phyloP scores from a whole-genome alignment of 495 filamentous ascomycete genomes.

The Elaphomyces granulatus region DNA sequence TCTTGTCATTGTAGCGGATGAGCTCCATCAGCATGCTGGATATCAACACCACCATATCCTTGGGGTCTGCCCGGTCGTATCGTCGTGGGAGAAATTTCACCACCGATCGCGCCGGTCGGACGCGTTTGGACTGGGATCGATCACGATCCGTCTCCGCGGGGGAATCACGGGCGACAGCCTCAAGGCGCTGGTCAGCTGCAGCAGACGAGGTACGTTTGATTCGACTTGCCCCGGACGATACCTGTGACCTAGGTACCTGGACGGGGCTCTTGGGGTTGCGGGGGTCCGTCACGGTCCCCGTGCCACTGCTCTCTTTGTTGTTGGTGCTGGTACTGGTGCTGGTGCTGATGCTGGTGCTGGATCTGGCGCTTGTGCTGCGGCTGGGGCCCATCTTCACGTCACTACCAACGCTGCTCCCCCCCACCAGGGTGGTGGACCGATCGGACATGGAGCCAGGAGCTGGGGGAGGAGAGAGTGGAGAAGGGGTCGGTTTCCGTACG shows the following conservation, averaged over 20 bases:
- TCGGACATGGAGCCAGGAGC: slow-evolving; percentile 25
- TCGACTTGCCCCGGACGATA: not conserved
- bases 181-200: slow-evolving; percentile 20
- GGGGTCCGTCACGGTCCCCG: slow-evolving; percentile 12
- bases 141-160: slow-evolving; percentile 34
- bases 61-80: slow-evolving; percentile 67
- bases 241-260: too few relatives aligned
- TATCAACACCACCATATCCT: slow-evolving; percentile 79
- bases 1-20: slow-evolving; percentile 79
- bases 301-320: slow-evolving; percentile 5
- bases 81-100: slow-evolving; percentile 57
- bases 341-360: too few relatives aligned
- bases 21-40: slow-evolving; percentile 92
- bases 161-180: slow-evolving; percentile 12
- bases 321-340: not conserved
- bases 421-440: slow-evolving; percentile 18
- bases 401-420: slow-evolving; percentile 10
- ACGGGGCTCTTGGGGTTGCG: slow-evolving; percentile 5
- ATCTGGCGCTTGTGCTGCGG: too few relatives aligned
- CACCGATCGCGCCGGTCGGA: slow-evolving; percentile 37
- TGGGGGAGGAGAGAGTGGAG: too few relatives aligned
- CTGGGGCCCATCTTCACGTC: slow-evolving; percentile 1
- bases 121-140: slow-evolving; percentile 37
- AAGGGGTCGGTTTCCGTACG: slow-evolving; percentile 29
- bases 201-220: slow-evolving; percentile 13